Evolutionary conservation across 176 grass and related monocot species (phyloP), one percentile per base, ranked within the genome.

Genomic region (Pharus latifolius): DNA sequence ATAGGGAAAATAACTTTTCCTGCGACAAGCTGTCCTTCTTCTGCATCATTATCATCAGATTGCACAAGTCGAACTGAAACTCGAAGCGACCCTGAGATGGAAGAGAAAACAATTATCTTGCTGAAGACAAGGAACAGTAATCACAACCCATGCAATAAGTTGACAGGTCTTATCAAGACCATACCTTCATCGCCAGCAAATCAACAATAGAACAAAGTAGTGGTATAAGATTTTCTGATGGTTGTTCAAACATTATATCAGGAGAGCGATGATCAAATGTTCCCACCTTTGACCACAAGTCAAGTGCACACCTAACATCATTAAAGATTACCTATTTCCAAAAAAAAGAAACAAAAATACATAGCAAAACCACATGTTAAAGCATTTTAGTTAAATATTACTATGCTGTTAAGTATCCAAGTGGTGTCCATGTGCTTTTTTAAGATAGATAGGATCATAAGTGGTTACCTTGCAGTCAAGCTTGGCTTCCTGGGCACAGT

Each of bases 171-270:
- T 69, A 29, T 18, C 13, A 11, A 41, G 20, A 37, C 13, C 57
- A 60, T 84, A 88, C 94, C 86, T 97, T 97, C 54, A 92, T 64
- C 23, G 84, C 67, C 43, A 97, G 51, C 60, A 97, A 77, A 83
- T 97, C 94, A 81, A 88, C 63, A 14, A 92, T 45, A 65, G 87
- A 88, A 84, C 89, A 97, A 66, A 97, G 75, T 56, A 97, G 51
- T 25, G 78, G 81, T 75, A 92, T 60, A 66, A 79, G 53, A 56
- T 80, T 70, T 44, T 56, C 32, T 61, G 69, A 66, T 82, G 43
- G 53, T 10, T 58, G 46, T 60, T 87, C 66, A 74, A 73, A 78
- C 22, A 24, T n/a, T 26, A 43, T 49, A 65, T 66, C 67, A 56
- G 48, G n/a, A 64, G 64, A 79, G 82, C 15, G 80, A 77, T 59